Evolutionary conservation across 495 filamentous ascomycete genomes (phyloP).

Genomic region (Penicillium lagena): DNA sequence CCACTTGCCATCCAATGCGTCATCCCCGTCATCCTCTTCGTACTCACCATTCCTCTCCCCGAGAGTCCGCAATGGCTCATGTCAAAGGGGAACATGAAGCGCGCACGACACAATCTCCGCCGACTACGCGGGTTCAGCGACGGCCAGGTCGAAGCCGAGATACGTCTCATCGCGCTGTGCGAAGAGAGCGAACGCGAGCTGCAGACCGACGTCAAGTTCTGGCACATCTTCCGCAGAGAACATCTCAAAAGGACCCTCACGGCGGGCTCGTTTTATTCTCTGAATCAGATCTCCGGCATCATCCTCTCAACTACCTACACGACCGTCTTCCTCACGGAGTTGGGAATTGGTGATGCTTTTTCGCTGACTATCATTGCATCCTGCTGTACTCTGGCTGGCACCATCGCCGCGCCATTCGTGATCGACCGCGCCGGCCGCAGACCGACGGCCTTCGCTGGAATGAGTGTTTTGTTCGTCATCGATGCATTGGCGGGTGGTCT

Average conservation of each 20-base stretch:
- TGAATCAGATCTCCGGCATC: constrained; percentile 34
- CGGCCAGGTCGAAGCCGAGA: constrained; percentile 22
- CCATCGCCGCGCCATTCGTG: constrained; percentile 29
- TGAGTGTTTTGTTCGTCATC: constrained; percentile 22
- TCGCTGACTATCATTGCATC: constrained; percentile 29
- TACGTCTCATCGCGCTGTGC: constrained; percentile 22
- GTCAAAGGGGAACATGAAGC: constrained; percentile 36
- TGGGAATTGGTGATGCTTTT: constrained; percentile 25
- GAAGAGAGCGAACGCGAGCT: constrained; percentile 23
- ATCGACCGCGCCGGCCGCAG: constrained; percentile 29
- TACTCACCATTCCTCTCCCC: constrained; percentile 32
- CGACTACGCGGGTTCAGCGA: constrained; percentile 30
- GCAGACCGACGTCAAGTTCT: constrained; percentile 21
- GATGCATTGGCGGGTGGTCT: constrained; percentile 23
- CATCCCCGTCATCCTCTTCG: constrained; percentile 20
- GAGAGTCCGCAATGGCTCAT: constrained; percentile 63
- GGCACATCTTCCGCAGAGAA: constrained; percentile 29
- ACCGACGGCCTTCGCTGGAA: constrained; percentile 30
- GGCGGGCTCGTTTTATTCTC: constrained; percentile 30
- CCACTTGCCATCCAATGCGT: constrained; percentile 29
- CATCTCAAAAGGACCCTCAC: constrained; percentile 29
- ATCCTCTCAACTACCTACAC: constrained; percentile 35
- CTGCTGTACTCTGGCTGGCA: constrained; percentile 32
- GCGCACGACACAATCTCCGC: constrained; percentile 24
- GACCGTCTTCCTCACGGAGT: constrained; percentile 27